Evolutionary conservation across 345 rosid genomes (phyloP), one percentile per base, ranked within the genome.

Genomic region (Boechera divaricarpa): DNA sequence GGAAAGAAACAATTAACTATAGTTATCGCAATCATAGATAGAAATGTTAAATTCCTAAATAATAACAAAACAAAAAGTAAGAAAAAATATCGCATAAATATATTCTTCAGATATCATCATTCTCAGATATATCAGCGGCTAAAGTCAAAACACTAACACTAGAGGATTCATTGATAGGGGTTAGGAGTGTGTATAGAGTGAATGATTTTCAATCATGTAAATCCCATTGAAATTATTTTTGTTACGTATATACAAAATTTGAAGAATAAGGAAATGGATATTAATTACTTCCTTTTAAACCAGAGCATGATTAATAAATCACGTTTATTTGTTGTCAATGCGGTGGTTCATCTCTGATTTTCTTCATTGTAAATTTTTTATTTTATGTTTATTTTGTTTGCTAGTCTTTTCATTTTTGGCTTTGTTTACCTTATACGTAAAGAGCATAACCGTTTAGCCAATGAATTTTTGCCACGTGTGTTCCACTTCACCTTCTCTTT

Each of bases 141-240:
- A 52, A 74, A 74, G 72, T 74, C 24, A 75, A 74, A 57, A 58
- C 61, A 58, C 67, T 29, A 67, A 75, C 16, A 67, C 12, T 38
- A 75, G 61, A 47, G 61, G 67, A 45, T 65, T 65, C 38, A 65
- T 33, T 21, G 44, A 66, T 11, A n/a, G 29, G 38, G 42, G 18
- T 45, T 75, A 66, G 58, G 78, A 74, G 58, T 74, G 67, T 74
- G 51, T 57, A 35, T 63, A 63, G 63, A 48, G 59, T 57, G 35
- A 75, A 75, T 75, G 44, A 67, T 67, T 75, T 49, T 48, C 42
- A 75, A 75, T 58, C 33, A 75, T 67, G 78, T 55, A 55, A 21
- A 65, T 65, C 18, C 64, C 39, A 16, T 52, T 73, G 76, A 49
- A 60, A 48, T 3, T 24, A 5, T 36, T n/a, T 28, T 39, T 41